These are phyloP conservation scores for Panicum hallii DNA, from an alignment of 202 grass and related monocot genomes.

Conservation along the genomic window DNA sequence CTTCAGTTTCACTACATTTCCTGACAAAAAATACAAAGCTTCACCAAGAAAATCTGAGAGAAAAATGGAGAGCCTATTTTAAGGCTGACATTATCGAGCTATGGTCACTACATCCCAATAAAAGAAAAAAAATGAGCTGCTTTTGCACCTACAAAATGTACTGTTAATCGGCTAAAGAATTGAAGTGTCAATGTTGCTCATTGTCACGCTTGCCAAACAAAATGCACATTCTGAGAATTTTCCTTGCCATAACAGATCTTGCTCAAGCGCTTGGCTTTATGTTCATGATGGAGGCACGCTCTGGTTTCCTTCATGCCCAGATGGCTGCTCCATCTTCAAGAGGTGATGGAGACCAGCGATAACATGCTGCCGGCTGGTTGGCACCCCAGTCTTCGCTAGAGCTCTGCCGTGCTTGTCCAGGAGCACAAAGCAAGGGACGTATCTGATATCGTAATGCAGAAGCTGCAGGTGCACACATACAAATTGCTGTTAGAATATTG, in stretches of 20 bases:
- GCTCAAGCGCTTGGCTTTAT: slow-evolving; percentile 36
- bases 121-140: neutral
- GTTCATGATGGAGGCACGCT: slow-evolving; percentile 41
- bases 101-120: neutral
- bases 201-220: slow-evolving; percentile 10
- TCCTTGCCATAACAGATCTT: neutral
- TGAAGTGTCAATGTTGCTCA: neutral
- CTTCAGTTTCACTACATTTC: neutral
- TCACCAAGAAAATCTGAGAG: neutral
- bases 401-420: slow-evolving; percentile 91
- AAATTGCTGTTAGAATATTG: slow-evolving; percentile 33
- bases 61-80: neutral
- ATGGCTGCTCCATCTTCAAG: slow-evolving; percentile 67
- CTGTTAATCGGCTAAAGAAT: neutral
- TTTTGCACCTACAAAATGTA: neutral
- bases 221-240: slow-evolving; percentile 7
- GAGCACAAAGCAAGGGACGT: slow-evolving; percentile 96
- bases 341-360: slow-evolving; percentile 84
- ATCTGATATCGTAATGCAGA: slow-evolving; percentile 89
- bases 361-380: slow-evolving; percentile 80
- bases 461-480: slow-evolving; percentile 59
- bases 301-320: slow-evolving; percentile 36
- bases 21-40: neutral
- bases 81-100: neutral
- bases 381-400: slow-evolving; percentile 86